Percentiles rank a stretch among this genome's conserved stretches.
phyloP scores from a whole-genome alignment of 306 rosid species.

The Quercus mongolica region DNA sequence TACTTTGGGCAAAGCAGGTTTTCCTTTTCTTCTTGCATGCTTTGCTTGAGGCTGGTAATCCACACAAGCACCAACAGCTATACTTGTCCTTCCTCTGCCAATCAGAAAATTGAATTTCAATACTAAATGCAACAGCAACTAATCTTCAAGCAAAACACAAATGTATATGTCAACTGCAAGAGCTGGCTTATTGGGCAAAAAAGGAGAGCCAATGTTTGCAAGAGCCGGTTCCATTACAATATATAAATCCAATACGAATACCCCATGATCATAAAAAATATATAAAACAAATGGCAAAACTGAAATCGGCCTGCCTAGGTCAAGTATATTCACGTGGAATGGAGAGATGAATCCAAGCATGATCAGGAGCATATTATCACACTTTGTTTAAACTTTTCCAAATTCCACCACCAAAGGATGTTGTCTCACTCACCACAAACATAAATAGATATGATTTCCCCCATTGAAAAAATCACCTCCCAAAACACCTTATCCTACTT shows the following conservation, averaged over 20 bases:
- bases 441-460: neutral
- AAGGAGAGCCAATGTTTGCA: neutral
- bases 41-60: slow-evolving; percentile 57
- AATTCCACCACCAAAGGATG: neutral
- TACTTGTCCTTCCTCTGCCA: slow-evolving; percentile 87
- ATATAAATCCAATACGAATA: neutral
- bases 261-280: neutral
- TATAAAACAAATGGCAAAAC: neutral
- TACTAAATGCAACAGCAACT: neutral
- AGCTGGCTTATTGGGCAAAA: neutral
- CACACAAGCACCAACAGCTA: slow-evolving; percentile 71
- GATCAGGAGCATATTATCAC: neutral
- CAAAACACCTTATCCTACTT: too few relatives aligned
- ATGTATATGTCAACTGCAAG: neutral
- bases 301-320: neutral
- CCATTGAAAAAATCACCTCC: too few relatives aligned
- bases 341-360: neutral
- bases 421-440: neutral
- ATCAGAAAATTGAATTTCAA: slow-evolving; percentile 5
- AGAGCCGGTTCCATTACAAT: neutral
- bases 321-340: neutral
- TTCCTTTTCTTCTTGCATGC: slow-evolving; percentile 60
- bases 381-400: neutral
- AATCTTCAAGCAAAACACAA: neutral
- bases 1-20: slow-evolving; percentile 74